phyloP scores from a whole-genome alignment of 2,329 filamentous ascomycete species.

The Ophiostoma himal-ulmi region DNA sequence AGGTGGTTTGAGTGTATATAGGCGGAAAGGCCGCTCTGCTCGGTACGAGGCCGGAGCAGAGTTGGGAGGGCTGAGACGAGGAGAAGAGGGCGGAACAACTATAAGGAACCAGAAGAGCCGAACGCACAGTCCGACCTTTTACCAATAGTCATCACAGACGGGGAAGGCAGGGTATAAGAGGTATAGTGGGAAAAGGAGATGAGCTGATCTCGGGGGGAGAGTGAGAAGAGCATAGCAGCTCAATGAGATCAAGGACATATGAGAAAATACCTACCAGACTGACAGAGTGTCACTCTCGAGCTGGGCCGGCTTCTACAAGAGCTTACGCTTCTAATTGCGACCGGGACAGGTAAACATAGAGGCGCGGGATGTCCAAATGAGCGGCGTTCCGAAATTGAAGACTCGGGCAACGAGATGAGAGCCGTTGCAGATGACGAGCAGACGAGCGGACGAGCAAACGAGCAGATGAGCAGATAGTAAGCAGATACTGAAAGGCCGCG shows the following conservation, averaged over 20 bases:
- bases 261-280: neutral
- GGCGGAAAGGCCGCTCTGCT: neutral
- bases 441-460: neutral
- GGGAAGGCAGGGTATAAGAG: neutral
- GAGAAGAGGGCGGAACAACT: slow-evolving; percentile 17
- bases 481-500: no score
- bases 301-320: neutral
- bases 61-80: slow-evolving; percentile 15
- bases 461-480: no score
- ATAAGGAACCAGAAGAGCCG: slow-evolving; percentile 36
- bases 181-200: neutral
- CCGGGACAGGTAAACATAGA: neutral
- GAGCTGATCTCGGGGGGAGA: neutral
- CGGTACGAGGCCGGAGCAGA: neutral
- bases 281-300: neutral
- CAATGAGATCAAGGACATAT: neutral
- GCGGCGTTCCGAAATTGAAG: neutral
- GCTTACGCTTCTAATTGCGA: neutral
- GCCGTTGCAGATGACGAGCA: neutral
- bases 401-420: neutral
- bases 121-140: slow-evolving; percentile 42
- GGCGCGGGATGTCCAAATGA: neutral
- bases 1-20: neutral
- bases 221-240: neutral
- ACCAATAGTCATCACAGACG: slow-evolving; percentile 44